Percentiles rank a stretch among this genome's conserved stretches.
Evolutionary conservation across 2,329 filamentous ascomycete species (phyloP).

Genomic region (Phaeosphaeria sp.): DNA sequence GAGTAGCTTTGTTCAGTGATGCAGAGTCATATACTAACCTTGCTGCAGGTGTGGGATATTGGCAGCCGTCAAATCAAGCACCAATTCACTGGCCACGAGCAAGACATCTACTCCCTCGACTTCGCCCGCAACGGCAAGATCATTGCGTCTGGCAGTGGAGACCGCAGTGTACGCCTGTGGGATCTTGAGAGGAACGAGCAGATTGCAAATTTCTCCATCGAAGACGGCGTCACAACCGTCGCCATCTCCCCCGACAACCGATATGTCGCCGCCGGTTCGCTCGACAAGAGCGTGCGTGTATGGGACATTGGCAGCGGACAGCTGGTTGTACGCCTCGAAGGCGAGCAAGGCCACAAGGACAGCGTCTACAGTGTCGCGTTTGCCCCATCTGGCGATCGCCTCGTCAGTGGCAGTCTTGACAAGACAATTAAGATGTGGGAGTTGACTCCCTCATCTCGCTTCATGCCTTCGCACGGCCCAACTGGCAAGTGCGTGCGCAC

Average conservation of each 20-base stretch:
- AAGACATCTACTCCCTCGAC: slow-evolving; percentile 97
- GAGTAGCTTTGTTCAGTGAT: slow-evolving; percentile 50
- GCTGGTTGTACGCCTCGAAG: slow-evolving; percentile 89
- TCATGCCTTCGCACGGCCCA: slow-evolving; percentile 73
- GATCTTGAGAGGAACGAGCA: slow-evolving; percentile 87
- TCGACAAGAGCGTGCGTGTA: slow-evolving; percentile 97
- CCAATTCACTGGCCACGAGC: slow-evolving; percentile 95
- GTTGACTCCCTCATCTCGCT: slow-evolving; percentile 73
- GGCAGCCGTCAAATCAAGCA: slow-evolving; percentile 81
- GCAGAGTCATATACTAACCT: not conserved
- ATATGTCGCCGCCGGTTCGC: slow-evolving; percentile 90
- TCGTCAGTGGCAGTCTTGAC: slow-evolving; percentile 93
- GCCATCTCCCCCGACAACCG: slow-evolving; percentile 96
- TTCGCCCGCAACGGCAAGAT: slow-evolving; percentile 92
- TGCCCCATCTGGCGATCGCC: slow-evolving; percentile 87
- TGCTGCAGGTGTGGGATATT: slow-evolving; percentile 88
- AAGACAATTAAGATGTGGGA: slow-evolving; percentile 99
- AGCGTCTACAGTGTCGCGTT: slow-evolving; percentile 97
- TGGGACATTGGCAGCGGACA: slow-evolving; percentile 91
- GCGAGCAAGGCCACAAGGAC: slow-evolving; percentile 93
- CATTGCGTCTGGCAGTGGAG: slow-evolving; percentile 94
- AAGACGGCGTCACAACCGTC: slow-evolving; percentile 96
- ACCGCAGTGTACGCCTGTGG: slow-evolving; percentile 94
- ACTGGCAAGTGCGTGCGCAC: slow-evolving; percentile 94
- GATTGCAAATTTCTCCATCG: slow-evolving; percentile 85